These are phyloP conservation scores for Tephrocybe sp. DNA, from an alignment of 768 basidiomycete genomes.

Conservation along the genomic window DNA sequence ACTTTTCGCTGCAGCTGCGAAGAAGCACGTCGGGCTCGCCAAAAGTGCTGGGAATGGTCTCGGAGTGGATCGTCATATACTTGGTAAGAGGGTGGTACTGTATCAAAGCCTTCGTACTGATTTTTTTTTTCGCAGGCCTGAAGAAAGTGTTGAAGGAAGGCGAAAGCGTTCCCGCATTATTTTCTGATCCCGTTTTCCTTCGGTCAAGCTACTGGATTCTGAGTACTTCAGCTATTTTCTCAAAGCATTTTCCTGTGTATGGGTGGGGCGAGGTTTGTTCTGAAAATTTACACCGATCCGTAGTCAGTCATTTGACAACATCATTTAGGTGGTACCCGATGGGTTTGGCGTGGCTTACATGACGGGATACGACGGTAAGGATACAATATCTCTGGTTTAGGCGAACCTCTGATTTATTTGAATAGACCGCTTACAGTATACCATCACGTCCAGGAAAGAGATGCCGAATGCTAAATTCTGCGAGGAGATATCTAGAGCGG, in stretches of 20 bases:
- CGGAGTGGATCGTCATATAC: constrained; percentile 87
- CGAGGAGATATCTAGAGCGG: constrained; percentile 60
- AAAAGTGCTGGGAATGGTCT: constrained; percentile 62
- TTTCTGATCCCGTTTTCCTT: constrained; percentile 70
- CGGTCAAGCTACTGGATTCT: constrained; percentile 83
- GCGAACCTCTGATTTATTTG: neutral
- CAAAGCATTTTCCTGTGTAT: constrained; percentile 80
- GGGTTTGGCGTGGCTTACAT: constrained; percentile 95
- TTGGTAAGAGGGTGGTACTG: constrained; percentile 50
- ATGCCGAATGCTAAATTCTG: constrained; percentile 80
- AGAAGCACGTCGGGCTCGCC: constrained; percentile 67
- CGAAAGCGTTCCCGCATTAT: constrained; percentile 69
- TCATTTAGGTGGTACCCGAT: constrained; percentile 77
- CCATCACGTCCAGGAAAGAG: constrained; percentile 82
- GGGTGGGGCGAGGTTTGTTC: constrained; percentile 85
- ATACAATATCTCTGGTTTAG: no score
- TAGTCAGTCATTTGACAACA: neutral
- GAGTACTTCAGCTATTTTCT: constrained; percentile 88
- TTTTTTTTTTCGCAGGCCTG: constrained; percentile 48
- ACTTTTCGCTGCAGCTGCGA: constrained; percentile 60
- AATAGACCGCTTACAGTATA: constrained; percentile 79
- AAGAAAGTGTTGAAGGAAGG: constrained; percentile 63
- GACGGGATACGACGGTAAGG: constrained; percentile 80
- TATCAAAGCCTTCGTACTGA: neutral
- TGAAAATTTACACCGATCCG: neutral